Conservation (phyloP, 306 rosid genomes). For the Medicago lupulina region DNA sequence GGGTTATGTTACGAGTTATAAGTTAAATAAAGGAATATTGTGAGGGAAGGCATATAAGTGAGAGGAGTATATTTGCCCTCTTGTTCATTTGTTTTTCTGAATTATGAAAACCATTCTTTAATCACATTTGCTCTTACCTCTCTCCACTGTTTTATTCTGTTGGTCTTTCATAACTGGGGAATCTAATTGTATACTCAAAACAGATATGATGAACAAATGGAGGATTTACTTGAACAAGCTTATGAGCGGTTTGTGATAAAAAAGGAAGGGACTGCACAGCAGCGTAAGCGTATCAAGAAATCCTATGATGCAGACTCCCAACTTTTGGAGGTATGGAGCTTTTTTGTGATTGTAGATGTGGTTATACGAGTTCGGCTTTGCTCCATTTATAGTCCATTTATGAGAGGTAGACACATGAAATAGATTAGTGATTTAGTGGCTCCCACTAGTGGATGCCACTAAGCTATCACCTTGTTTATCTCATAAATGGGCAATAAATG, state of each 20-base stretch:
- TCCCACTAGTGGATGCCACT: no score
- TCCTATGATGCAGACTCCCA: conserved; percentile 56
- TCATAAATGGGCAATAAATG: no score
- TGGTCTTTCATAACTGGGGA: not conserved
- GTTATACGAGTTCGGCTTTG: no score
- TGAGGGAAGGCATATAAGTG: not conserved
- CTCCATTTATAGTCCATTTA: no score
- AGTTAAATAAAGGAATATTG: not conserved
- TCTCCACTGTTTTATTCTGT: not conserved
- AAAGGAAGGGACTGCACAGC: conserved; percentile 86
- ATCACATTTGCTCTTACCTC: not conserved
- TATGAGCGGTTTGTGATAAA: conserved; percentile 75
- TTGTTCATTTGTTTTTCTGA: conserved; percentile 14
- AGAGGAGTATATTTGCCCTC: not conserved
- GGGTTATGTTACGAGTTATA: not conserved
- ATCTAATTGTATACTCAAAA: conserved; percentile 23
- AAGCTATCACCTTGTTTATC: no score
- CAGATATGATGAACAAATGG: conserved; percentile 90
- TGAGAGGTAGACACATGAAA: no score
- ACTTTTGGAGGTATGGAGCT: conserved; percentile 70
- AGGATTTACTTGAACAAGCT: conserved; percentile 74
- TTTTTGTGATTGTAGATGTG: conserved; percentile 6
- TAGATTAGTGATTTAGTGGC: no score
- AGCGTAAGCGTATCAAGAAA: conserved; percentile 76
- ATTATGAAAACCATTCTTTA: not conserved